These are phyloP conservation scores for Oryza punctata DNA, from an alignment of 176 grass and related monocot genomes.

Conservation along the genomic window DNA sequence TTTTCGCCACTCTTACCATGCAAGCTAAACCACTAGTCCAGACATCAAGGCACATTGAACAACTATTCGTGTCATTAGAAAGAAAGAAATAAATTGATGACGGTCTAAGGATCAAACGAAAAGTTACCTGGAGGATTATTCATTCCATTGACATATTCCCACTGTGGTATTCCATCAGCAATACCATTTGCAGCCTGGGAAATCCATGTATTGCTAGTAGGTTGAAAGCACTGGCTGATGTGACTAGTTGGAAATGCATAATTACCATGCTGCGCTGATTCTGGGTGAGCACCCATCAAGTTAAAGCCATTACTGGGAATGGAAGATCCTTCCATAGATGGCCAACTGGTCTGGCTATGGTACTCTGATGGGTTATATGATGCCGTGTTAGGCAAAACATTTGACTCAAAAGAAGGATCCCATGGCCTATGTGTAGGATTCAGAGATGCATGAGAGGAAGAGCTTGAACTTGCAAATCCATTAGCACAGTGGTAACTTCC, in stretches of 20 bases:
- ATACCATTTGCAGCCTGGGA: slow-evolving; percentile 55
- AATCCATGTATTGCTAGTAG: slow-evolving; percentile 50
- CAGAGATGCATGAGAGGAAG: slow-evolving; percentile 53
- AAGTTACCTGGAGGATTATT: slow-evolving; percentile 55
- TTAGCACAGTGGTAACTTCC: slow-evolving; percentile 56
- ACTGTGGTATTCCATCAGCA: slow-evolving; percentile 47
- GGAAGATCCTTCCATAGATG: slow-evolving; percentile 53
- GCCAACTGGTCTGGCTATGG: slow-evolving; percentile 44
- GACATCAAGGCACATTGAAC: slow-evolving; percentile 25
- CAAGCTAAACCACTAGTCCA: slow-evolving; percentile 24
- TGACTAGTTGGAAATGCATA: slow-evolving; percentile 52
- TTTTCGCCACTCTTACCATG: slow-evolving; percentile 10
- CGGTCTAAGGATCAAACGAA: background rate
- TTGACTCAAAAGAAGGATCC: slow-evolving; percentile 54
- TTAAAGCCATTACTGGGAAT: slow-evolving; percentile 39
- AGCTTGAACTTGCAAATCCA: slow-evolving; percentile 67
- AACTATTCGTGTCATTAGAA: slow-evolving; percentile 8
- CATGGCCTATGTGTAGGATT: slow-evolving; percentile 54
- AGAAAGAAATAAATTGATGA: slow-evolving; percentile 11
- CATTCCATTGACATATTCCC: slow-evolving; percentile 47
- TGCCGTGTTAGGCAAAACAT: slow-evolving; percentile 40
- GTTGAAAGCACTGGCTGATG: slow-evolving; percentile 37
- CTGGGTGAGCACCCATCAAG: slow-evolving; percentile 43
- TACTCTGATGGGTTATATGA: slow-evolving; percentile 49
- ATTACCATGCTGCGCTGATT: slow-evolving; percentile 44